Conservation (phyloP, 768 basidiomycete genomes). For the Phallus indusiatus region DNA sequence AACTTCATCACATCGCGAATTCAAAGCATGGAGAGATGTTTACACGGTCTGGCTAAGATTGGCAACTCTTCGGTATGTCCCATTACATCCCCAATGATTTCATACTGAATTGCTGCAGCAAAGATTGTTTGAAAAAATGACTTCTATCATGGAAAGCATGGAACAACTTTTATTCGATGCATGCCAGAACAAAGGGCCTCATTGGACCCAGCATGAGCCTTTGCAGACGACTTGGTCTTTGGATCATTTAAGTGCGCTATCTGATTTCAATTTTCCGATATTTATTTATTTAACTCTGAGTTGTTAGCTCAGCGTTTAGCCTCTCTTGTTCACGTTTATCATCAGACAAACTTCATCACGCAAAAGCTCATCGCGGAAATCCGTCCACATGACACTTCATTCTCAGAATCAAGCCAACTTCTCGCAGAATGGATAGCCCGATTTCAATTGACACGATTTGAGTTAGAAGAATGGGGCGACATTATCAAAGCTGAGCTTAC, state of each 20-base stretch:
- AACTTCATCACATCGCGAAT: slow-evolving; percentile 59
- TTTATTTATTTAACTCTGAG: background rate
- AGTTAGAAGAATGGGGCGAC: slow-evolving; percentile 75
- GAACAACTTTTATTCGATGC: slow-evolving; percentile 62
- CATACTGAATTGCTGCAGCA: slow-evolving; percentile 30
- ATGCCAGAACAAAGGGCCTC: slow-evolving; percentile 58
- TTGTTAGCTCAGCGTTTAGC: slow-evolving; percentile 46
- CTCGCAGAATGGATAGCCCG: slow-evolving; percentile 64
- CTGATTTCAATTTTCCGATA: background rate
- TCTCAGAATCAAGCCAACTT: slow-evolving; percentile 56
- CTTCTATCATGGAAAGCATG: slow-evolving; percentile 48
- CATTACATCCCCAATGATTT: background rate
- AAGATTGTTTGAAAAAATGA: slow-evolving; percentile 65
- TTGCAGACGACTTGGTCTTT: slow-evolving; percentile 79
- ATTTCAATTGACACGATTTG: slow-evolving; percentile 51
- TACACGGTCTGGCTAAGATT: slow-evolving; percentile 49
- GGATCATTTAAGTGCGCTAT: slow-evolving; percentile 22
- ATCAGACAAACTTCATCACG: slow-evolving; percentile 53
- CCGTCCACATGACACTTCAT: slow-evolving; percentile 56
- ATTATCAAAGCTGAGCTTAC: slow-evolving; percentile 61
- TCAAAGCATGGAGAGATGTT: slow-evolving; percentile 54
- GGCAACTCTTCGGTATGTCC: slow-evolving; percentile 55
- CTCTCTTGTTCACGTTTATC: slow-evolving; percentile 51
- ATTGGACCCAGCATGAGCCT: slow-evolving; percentile 62
- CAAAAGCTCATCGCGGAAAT: slow-evolving; percentile 45